These are phyloP conservation scores for Populus tremula DNA, from an alignment of 345 rosid genomes.

Conservation along the genomic window DNA sequence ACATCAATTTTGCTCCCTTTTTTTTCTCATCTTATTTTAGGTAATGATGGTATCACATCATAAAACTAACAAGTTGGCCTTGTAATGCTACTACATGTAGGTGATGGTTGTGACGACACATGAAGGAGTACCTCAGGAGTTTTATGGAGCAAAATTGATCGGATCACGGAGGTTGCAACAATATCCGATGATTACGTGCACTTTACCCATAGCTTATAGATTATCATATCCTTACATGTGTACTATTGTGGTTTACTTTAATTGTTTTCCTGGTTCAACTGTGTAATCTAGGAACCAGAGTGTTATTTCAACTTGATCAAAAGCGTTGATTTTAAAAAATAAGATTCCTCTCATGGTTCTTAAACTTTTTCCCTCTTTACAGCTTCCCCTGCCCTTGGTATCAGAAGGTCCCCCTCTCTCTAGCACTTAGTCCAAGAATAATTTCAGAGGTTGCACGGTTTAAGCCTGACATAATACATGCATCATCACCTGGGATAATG, in stretches of 20 bases:
- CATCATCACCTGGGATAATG: constrained; percentile 98
- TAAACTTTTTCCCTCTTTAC: constrained; percentile 20
- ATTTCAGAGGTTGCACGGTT: constrained; percentile 90
- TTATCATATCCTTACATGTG: not conserved
- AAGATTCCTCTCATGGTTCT: constrained; percentile 13
- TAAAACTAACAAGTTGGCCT: constrained; percentile 8
- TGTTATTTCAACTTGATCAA: not conserved
- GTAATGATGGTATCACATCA: not conserved
- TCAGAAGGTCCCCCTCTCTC: constrained; percentile 91
- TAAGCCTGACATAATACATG: constrained; percentile 99
- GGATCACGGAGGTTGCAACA: constrained; percentile 79
- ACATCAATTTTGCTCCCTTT: not conserved
- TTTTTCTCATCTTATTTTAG: not conserved
- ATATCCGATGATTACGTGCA: not conserved
- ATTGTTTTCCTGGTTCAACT: constrained; percentile 2
- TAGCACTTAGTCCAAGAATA: constrained; percentile 97
- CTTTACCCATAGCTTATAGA: not conserved
- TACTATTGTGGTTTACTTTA: not conserved
- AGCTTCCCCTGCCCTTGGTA: constrained; percentile 96
- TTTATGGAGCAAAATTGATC: constrained; percentile 90
- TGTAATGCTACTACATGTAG: constrained; percentile 33
- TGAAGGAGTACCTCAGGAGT: constrained; percentile 95
- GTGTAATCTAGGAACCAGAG: not conserved
- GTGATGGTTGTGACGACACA: constrained; percentile 98
- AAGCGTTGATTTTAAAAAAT: not conserved